Evolutionary conservation across 768 basidiomycete genomes (phyloP).

Genomic region (Naganishia vishniacii): DNA sequence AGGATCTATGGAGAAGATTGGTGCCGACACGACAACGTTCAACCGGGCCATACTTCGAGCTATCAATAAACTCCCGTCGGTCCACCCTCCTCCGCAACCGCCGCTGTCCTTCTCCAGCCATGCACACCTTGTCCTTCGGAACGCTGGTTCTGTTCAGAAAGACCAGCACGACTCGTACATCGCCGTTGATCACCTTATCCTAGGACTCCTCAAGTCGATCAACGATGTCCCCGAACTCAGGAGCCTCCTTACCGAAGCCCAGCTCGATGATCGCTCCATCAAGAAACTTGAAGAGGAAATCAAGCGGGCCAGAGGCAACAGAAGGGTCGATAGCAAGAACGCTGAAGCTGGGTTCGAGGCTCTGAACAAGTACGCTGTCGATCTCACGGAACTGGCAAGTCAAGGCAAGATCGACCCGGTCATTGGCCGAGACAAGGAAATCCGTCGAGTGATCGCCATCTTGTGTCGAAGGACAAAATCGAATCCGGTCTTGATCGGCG

Average conservation of each 20-base stretch:
- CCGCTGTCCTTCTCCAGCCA: conserved; percentile 63
- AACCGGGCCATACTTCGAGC: conserved; percentile 67
- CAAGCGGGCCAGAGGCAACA: conserved; percentile 61
- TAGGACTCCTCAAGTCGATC: conserved; percentile 72
- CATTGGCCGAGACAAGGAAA: conserved; percentile 67
- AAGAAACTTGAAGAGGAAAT: conserved; percentile 45
- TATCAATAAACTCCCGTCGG: conserved; percentile 74
- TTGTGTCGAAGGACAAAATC: conserved; percentile 81
- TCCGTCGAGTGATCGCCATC: conserved; percentile 75
- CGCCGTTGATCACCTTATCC: conserved; percentile 84
- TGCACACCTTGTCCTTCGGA: conserved; percentile 61
- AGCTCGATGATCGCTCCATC: conserved; percentile 49
- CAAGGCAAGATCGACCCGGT: conserved; percentile 52
- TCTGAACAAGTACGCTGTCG: conserved; percentile 60
- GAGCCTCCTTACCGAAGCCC: conserved; percentile 68
- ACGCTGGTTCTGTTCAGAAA: conserved; percentile 71
- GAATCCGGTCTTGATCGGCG: conserved; percentile 94
- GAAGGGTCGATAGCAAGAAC: conserved; percentile 73
- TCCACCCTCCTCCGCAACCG: conserved; percentile 73
- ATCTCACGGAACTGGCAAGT: conserved; percentile 50
- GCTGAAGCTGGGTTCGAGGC: conserved; percentile 94
- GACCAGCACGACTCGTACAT: conserved; percentile 77
- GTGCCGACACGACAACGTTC: conserved; percentile 73
- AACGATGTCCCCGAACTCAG: conserved; percentile 53
- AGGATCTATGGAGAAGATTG: conserved; percentile 72